Evolutionary conservation across 179 eudicot species (phyloP).

Genomic region (Actinidia chinensis): DNA sequence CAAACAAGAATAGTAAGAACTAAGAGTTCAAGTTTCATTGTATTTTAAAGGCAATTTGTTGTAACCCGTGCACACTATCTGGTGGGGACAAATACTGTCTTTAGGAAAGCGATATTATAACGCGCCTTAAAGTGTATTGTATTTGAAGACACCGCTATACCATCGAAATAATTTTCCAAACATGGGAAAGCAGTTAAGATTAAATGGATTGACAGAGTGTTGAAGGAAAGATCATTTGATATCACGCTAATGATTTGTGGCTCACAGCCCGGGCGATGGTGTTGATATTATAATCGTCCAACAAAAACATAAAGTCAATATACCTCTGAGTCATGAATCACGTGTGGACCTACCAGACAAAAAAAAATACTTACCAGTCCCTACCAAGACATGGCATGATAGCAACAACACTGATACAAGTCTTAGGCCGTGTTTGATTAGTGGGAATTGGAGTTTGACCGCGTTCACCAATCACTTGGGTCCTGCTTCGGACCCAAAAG

Average conservation of each 20-base stretch:
- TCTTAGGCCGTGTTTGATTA: neutral
- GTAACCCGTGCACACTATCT: too few relatives aligned
- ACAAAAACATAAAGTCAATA: neutral
- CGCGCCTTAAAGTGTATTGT: too few relatives aligned
- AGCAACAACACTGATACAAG: neutral
- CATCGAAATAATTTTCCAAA: too few relatives aligned
- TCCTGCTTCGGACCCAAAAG: too few relatives aligned
- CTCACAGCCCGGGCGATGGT: neutral
- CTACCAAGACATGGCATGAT: neutral
- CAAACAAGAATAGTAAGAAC: too few relatives aligned
- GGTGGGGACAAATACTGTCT: too few relatives aligned
- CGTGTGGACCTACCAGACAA: neutral
- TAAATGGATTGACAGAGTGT: neutral
- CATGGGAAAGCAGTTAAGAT: neutral
- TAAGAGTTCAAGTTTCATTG: too few relatives aligned
- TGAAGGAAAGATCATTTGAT: neutral
- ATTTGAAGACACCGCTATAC: too few relatives aligned
- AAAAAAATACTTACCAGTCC: neutral
- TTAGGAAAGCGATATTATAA: too few relatives aligned
- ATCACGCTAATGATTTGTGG: neutral
- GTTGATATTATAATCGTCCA: neutral
- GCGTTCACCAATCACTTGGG: too few relatives aligned
- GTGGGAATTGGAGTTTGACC: too few relatives aligned
- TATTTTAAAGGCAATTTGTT: too few relatives aligned
- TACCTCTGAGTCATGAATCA: neutral